Evolutionary conservation across 805 yeast species (phyloP), one percentile per base, ranked within the genome.

Genomic region (Wickerhamomyces bovis): DNA sequence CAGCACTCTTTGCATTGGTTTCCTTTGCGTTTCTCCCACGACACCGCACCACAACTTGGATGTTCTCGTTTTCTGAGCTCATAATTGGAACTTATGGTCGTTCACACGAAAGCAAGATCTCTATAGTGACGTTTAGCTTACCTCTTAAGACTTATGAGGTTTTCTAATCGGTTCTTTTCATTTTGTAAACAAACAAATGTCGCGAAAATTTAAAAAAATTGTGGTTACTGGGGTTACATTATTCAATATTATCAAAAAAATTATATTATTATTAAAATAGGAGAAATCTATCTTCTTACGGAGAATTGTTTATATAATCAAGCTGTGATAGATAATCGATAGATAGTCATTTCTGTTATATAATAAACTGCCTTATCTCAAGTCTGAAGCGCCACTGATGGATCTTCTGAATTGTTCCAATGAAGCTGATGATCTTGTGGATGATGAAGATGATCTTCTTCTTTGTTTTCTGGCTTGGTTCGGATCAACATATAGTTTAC

Each of bases 401-500:
- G 72, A 70, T 61, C 69, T 71, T 57, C 73, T 69, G 51, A 71
- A 71, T 48, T 67, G 72, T 44, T 72, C 77, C 20, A 70, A 49
- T 3, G 64, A 58, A 2, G 43, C 49, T 4, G 54, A 49, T 7
- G 63, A 58, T 49, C 59, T 56, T n/a, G 60, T 46, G 11, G 62
- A 56, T 23, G 71, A 63, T 10, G 72, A 64, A 3, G 61, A 47
- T 3, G 66, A 60, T 63, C 89, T 76, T 59, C 97, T 77, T 63
- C 98, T 80, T 65, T 88, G 94, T 61, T 89, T 83, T 63, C 98
- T 79, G 3, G 97, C 97, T 44, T 78, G 75, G 36, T 75, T 80
- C 4, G 99, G 98, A 61, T 92, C 97, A 21, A 88, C 81, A 31
- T 62, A 54, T 2, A 56, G 50, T 58, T 77, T 77, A 3, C 95